Evolutionary conservation across 2,329 filamentous ascomycete genomes (phyloP).

Genomic region (Drechslera avenae): DNA sequence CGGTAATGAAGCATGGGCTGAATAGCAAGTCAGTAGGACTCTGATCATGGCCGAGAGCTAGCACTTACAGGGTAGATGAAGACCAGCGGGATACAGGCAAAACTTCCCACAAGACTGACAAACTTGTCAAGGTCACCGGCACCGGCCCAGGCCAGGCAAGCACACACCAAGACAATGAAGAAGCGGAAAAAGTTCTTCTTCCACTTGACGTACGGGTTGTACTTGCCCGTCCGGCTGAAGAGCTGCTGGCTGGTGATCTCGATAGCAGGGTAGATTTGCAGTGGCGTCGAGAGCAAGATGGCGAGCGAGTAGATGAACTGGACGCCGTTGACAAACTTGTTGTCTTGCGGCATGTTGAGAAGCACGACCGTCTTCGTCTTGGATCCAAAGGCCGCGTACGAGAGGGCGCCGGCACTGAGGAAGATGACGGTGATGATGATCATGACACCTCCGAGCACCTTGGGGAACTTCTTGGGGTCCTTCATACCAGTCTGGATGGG

Average conservation of each 20-base stretch:
- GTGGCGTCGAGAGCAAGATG: slow-evolving; percentile 91
- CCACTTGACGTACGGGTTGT: slow-evolving; percentile 99
- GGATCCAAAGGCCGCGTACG: slow-evolving; percentile 94
- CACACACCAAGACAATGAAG: slow-evolving; percentile 85
- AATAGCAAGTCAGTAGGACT: slow-evolving; percentile 39
- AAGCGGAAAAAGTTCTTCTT: slow-evolving; percentile 98
- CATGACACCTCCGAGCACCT: slow-evolving; percentile 89
- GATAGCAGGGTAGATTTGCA: slow-evolving; percentile 97
- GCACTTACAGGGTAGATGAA: slow-evolving; percentile 93
- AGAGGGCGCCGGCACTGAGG: slow-evolving; percentile 86
- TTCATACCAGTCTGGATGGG: slow-evolving; percentile 98
- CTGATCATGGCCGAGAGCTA: background rate
- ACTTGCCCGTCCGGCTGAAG: slow-evolving; percentile 93
- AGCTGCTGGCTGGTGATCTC: slow-evolving; percentile 94
- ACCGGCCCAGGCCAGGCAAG: slow-evolving; percentile 86
- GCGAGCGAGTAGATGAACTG: slow-evolving; percentile 97
- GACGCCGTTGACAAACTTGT: slow-evolving; percentile 91
- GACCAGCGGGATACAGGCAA: slow-evolving; percentile 95
- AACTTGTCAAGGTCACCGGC: slow-evolving; percentile 97
- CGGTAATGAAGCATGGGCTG: slow-evolving; percentile 91
- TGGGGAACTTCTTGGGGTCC: slow-evolving; percentile 85
- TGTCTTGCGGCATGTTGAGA: slow-evolving; percentile 93
- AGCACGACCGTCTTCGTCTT: slow-evolving; percentile 95
- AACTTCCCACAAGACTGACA: slow-evolving; percentile 92
- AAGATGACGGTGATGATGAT: slow-evolving; percentile 92